Evolutionary conservation across 2,329 filamentous ascomycete species (phyloP), one percentile per base, ranked within the genome.

Genomic region (Escovopsis sp.): DNA sequence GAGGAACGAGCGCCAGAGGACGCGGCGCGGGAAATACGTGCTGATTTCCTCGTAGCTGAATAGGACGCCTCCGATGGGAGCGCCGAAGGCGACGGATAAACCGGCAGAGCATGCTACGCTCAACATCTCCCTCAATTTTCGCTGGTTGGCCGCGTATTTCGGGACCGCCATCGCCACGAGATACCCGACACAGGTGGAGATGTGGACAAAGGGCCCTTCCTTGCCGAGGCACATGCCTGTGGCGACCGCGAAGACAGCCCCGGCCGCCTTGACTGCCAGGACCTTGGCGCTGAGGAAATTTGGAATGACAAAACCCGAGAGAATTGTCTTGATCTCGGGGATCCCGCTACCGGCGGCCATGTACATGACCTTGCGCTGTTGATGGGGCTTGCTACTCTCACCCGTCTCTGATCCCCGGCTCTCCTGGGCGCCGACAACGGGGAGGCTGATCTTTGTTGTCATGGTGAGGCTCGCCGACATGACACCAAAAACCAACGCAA

Each of bases 1-100:
- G 63, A 96, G 96, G 61, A 98, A 98, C 0, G 91, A 96, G 41
- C 91, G 72, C 66, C 96, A 98, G 7, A 98, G 72, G 0, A 89
- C 96, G 65, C 96, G 96, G 6, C 89, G 86, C 1, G 91, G 89
- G 58, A 96, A 96, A 61, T 95, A 96, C 61, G 96, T 96, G 51
- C 84, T 78, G 47, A 96, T 88, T 70, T 96, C 91, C 61, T 98
- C 91, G 25, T 96, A 62, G 30, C 86, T 87, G 60, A 96, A 96
- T 2, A 96, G 70, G 1, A 95, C 87, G 40, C 89, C 89, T 9
- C 87, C 86, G 0, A 78, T 56, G 35, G 89, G 89, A 1, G 89
- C 87, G 32, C 89, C 89, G 57, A 96, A 96, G 11, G 89, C 89
- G 29, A 96, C 89, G 10, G 88, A 84, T 5, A 96, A 86, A 57